Conservation (phyloP, 768 basidiomycete genomes). For the Amanita phalloides region DNA sequence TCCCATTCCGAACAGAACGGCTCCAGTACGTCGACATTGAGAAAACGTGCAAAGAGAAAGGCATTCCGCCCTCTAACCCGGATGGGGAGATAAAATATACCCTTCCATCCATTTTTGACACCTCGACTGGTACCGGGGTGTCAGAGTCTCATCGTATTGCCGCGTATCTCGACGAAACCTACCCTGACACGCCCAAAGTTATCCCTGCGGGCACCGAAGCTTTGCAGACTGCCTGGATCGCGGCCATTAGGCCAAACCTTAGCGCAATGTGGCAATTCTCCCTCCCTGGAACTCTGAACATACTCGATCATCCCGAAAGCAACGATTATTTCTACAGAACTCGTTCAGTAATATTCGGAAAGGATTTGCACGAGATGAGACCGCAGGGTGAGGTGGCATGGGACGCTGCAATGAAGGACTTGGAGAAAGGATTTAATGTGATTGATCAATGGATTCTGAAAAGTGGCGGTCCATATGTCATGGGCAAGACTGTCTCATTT, state of each 20-base stretch:
- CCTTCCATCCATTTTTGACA: conserved; percentile 28
- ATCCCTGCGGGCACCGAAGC: conserved; percentile 17
- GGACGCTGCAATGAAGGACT: conserved; percentile 17
- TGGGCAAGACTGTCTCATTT: conserved; percentile 2
- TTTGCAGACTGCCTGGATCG: conserved; percentile 9
- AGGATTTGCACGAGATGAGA: conserved; percentile 19
- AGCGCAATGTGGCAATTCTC: conserved; percentile 7
- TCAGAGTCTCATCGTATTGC: conserved; percentile 29
- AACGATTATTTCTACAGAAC: conserved; percentile 23
- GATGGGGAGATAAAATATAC: conserved; percentile 23
- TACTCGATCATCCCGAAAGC: conserved; percentile 20
- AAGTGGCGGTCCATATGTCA: conserved; percentile 11
- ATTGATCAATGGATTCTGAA: conserved; percentile 11
- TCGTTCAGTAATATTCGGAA: conserved; percentile 17
- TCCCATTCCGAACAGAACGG: conserved; percentile 29
- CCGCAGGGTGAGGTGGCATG: conserved; percentile 15
- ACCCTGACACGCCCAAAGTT: conserved; percentile 23
- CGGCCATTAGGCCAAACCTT: background rate
- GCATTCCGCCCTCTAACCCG: conserved; percentile 18
- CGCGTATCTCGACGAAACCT: conserved; percentile 29
- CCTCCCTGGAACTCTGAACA: conserved; percentile 10
- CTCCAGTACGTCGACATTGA: conserved; percentile 30
- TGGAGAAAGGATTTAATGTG: conserved; percentile 14
- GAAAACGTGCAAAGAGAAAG: conserved; percentile 20
- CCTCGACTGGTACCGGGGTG: conserved; percentile 18